Base-by-base conservation (phyloP, 257 asterid genomes). In the Eucommia ulmoides region DNA sequence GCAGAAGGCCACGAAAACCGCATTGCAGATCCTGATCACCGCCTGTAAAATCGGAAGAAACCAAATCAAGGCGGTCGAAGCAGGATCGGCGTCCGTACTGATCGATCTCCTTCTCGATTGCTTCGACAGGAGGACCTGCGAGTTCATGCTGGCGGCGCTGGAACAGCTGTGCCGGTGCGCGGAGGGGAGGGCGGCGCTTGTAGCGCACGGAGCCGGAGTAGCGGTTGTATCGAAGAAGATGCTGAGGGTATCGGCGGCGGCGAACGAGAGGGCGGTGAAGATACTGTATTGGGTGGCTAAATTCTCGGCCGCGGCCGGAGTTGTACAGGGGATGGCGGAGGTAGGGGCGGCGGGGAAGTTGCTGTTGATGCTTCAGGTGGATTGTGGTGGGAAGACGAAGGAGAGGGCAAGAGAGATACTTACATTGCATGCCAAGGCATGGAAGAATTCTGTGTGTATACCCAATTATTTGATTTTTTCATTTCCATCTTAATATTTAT, bases 151-250 rank as follows among this genome's bases (percentile, higher is more conserved):
- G 12, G 25, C 42, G 9, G 57, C 73, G 22, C 2, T 88, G 50
- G 97, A 88, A 24, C 50, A 56, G 41, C 55, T 84, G 1, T 84
- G 96, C 74, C 93, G 74, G 55, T 77, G 88, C 51, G 94, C 97
- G 0, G 97, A 88, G 42, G 97, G 97, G 2, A 59, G 97, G 48
- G 81, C 95, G 0, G 93, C 74, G 62, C 45, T 88, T 24, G 20
- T 84, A 38, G 66, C 51, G n/a, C 97, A 88, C 62, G 64, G 75
- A 0, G 97, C 93, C 0, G 97, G 97, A 1, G 8, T 88, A 20
- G 96, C 96, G 2, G 49, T 82, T 1, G 85, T 88, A 0, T 77
- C 97, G 1, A 88, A 84, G 68, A 88, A 84, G 72, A 76, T 81
- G 1, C 74, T 88, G 4, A 77, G 96, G 75, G 93, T 88, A 51